phyloP scores from a whole-genome alignment of 2,329 filamentous ascomycete species.

The Sporothrix curviconia region DNA sequence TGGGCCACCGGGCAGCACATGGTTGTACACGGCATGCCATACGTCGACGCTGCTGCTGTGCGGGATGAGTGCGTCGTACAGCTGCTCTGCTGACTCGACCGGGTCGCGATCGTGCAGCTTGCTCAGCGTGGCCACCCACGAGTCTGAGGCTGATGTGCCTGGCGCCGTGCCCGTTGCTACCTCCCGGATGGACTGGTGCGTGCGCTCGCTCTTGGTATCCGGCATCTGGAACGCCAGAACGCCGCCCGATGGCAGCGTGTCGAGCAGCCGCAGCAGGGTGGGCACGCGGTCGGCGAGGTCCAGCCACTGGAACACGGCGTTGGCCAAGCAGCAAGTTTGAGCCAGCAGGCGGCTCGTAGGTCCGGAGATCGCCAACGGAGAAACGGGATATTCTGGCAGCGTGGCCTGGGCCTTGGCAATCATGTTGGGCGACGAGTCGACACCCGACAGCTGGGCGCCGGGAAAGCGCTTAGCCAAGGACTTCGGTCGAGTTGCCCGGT shows the following conservation, averaged over 20 bases:
- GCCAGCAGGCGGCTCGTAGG: constrained; percentile 28
- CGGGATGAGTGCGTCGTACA: constrained; percentile 44
- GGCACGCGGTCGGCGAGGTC: constrained; percentile 35
- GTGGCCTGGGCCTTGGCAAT: constrained; percentile 38
- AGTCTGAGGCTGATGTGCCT: constrained; percentile 15
- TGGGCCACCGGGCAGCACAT: constrained; percentile 41
- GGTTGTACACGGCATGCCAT: constrained; percentile 50
- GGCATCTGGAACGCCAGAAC: constrained; percentile 47
- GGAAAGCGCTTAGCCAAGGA: constrained; percentile 44
- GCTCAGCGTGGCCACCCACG: constrained; percentile 19
- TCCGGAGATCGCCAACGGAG: constrained; percentile 37
- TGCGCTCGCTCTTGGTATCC: constrained; percentile 42
- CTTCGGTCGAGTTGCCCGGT: constrained; percentile 50
- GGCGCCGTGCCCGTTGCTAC: constrained; percentile 29
- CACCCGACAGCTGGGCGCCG: constrained; percentile 38
- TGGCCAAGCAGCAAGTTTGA: constrained; percentile 47
- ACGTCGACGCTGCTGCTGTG: constrained; percentile 39
- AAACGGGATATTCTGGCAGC: constrained; percentile 40
- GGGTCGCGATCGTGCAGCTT: constrained; percentile 33
- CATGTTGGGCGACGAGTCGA: constrained; percentile 53
- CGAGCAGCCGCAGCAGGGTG: constrained; percentile 38
- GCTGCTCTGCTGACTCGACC: constrained; percentile 40
- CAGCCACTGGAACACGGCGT: constrained; percentile 56
- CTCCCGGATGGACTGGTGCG: constrained; percentile 44
- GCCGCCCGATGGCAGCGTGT: constrained; percentile 34